phyloP scores from a whole-genome alignment of 106 monocot species.

The Ottelia alismoides region DNA sequence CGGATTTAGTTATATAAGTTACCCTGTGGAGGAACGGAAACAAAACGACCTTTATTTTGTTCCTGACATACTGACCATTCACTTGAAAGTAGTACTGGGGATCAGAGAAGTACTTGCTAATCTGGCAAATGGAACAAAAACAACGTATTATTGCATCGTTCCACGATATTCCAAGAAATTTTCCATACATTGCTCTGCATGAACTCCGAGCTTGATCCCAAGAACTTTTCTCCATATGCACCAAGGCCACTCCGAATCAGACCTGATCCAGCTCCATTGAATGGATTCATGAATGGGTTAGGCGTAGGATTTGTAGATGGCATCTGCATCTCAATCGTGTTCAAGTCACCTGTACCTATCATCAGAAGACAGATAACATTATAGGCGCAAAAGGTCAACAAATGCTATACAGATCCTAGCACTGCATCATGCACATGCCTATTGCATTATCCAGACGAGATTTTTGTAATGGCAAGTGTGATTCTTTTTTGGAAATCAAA shows the following conservation, averaged over 20 bases:
- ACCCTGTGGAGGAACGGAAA: slow-evolving; percentile 34
- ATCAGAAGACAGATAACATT: too few relatives aligned
- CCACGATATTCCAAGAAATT: background rate
- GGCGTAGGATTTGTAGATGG: background rate
- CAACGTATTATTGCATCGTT: background rate
- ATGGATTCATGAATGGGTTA: slow-evolving; percentile 18
- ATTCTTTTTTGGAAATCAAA: too few relatives aligned
- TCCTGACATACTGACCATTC: slow-evolving; percentile 26
- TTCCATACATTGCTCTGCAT: slow-evolving; percentile 31
- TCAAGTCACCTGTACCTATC: too few relatives aligned
- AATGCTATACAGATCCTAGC: too few relatives aligned
- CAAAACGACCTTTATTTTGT: slow-evolving; percentile 24
- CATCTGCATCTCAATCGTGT: background rate
- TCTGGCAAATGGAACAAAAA: slow-evolving; percentile 8
- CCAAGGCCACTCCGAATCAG: slow-evolving; percentile 19
- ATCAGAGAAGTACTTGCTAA: slow-evolving; percentile 24
- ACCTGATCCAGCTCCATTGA: slow-evolving; percentile 31
- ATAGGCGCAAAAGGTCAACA: too few relatives aligned
- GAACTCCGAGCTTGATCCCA: slow-evolving; percentile 31
- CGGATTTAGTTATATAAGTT: slow-evolving; percentile 6
- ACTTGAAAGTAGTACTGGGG: slow-evolving; percentile 33
- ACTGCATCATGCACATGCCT: too few relatives aligned
- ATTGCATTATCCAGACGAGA: too few relatives aligned
- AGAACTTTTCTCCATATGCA: slow-evolving; percentile 28
- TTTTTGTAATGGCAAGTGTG: too few relatives aligned